Base-by-base conservation (phyloP, 2,329 filamentous ascomycete species). In the Botrytis medusae region DNA sequence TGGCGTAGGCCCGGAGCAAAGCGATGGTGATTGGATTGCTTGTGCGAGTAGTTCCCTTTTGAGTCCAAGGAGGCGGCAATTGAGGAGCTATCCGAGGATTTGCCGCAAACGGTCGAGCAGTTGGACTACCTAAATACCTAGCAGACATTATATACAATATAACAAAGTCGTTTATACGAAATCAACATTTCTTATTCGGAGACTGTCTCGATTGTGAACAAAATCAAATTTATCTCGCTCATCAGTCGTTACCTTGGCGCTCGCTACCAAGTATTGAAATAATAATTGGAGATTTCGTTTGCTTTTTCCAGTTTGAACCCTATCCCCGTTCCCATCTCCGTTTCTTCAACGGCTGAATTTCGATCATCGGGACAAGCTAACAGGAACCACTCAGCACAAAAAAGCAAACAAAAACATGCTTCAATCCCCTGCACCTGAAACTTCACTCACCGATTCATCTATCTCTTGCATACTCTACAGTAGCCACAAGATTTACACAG, bases 281-380 rank as follows among this genome's bases (percentile, higher is more conserved):
- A 40, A 16, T n/a, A n/a, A 61, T 37, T 64, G 42, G 62, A 42
- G 40, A 34, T 64, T 22, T 46, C 29, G 40, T 32, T 14, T 46
- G 16, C 62, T 29, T 46, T 63, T 34, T 48, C 62, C 42, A 61
- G 22, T 48, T 48, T 46, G 42, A 44, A 48, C 14, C 18, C 40
- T 29, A 16, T 51, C 44, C 51, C 51, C 40, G 37, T 63, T 42
- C 4, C 63, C 63, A 48, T 51, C 29, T 67, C 44, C 63, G 63
- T 67, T 67, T 67, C 63, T 67, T 67, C 63, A 67, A 67, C 63
- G 63, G 63, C 63, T 20, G 63, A 67, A 37, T n/a, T 51, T 67
- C 63, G 32, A 51, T 67, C 63, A 51, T 51, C 48, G 44, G 44
- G 44, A 67, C 63, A 7, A 37, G 34, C 44, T 37, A 65, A 67